Conservation (phyloP, 148 eudicot species). For the Dianthus caryophyllus region DNA sequence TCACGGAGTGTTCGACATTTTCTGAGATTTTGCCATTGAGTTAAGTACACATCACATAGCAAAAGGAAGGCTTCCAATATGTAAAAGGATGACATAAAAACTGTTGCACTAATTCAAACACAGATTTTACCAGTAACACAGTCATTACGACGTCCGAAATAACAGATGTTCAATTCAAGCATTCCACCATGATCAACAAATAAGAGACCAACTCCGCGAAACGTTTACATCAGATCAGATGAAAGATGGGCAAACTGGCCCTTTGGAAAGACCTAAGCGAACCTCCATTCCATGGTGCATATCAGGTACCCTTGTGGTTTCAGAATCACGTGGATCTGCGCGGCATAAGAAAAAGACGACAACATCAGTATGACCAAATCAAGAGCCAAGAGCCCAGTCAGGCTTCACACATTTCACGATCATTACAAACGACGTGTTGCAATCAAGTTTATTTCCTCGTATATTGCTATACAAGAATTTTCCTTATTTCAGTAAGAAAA, state of each 20-base stretch:
- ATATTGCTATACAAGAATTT: background rate
- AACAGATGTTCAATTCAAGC: constrained; percentile 9
- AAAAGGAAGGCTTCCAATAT: background rate
- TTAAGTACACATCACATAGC: too few species aligned
- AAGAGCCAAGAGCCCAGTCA: background rate
- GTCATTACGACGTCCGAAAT: constrained; percentile 1
- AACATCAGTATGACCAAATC: background rate
- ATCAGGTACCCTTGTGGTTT: constrained; percentile 58
- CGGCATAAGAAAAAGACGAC: constrained; percentile 8
- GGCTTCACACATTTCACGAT: background rate
- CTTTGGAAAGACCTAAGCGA: constrained; percentile 76
- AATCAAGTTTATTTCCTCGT: background rate
- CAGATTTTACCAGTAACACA: constrained; percentile 4
- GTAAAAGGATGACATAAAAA: background rate
- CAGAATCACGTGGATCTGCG: constrained; percentile 92
- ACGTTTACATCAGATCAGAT: constrained; percentile 41
- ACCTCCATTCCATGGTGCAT: constrained; percentile 98
- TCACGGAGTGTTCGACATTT: too few species aligned
- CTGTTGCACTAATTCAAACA: constrained; percentile 13
- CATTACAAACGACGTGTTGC: background rate
- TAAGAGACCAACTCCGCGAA: constrained; percentile 11
- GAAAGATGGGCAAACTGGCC: constrained; percentile 84
- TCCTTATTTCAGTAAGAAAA: background rate
- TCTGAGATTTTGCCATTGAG: too few species aligned
- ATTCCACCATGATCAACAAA: constrained; percentile 15